Percentiles rank a stretch among this genome's conserved stretches.
phyloP scores from a whole-genome alignment of 208 protist species.

The Phytomonas francai region DNA sequence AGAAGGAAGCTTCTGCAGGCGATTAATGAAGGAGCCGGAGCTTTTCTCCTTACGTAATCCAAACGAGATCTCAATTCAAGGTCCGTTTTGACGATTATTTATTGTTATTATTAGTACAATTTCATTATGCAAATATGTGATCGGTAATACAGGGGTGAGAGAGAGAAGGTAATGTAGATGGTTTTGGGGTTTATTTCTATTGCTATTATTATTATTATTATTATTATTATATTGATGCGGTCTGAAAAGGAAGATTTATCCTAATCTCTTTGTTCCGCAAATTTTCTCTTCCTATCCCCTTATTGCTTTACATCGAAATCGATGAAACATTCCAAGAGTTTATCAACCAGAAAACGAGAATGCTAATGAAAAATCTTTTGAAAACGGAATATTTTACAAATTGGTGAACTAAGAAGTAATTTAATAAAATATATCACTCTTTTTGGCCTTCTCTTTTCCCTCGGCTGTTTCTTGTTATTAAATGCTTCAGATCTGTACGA shows the following conservation, averaged over 20 bases:
- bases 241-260: neutral
- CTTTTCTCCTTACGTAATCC: constrained; percentile 79
- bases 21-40: constrained; percentile 75
- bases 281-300: too few relatives aligned
- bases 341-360: neutral
- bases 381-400: neutral
- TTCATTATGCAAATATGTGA: too few relatives aligned
- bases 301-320: neutral
- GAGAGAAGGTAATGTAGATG: constrained; percentile 4
- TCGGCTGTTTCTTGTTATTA: neutral
- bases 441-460: constrained; percentile 9
- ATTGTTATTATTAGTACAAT: constrained; percentile 14
- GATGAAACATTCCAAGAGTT: neutral
- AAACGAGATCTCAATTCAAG: constrained; percentile 4
- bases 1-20: constrained; percentile 78
- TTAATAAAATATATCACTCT: constrained; percentile 7
- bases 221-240: neutral
- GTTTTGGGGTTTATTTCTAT: neutral
- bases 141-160: too few relatives aligned
- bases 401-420: neutral
- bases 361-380: neutral
- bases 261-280: neutral
- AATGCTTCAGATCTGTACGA: constrained; percentile 2
- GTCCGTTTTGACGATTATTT: constrained; percentile 10
- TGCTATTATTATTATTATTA: neutral